Evolutionary conservation across 495 filamentous ascomycete species (phyloP), one percentile per base, ranked within the genome.

Genomic region (Oidiodendron maius): DNA sequence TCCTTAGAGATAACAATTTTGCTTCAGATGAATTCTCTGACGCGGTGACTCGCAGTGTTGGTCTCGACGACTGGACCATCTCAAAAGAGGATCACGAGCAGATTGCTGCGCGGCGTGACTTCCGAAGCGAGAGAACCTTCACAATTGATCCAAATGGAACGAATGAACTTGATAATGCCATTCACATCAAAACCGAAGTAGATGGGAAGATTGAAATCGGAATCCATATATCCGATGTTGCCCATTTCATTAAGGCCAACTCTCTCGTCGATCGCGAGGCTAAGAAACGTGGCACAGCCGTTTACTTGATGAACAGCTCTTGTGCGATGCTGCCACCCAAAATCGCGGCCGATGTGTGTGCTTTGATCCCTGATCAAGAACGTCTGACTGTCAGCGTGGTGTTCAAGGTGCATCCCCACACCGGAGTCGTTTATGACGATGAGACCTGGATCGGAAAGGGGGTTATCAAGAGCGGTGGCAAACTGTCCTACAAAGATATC

Each of bases 1-100:
- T 98, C 20, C 82, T 98, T 34, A 83, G 93, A 38, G 93, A 98
- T 66, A 98, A 98, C 75, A 98, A 98, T 71, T 98, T 98, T 60
- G 84, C 87, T 5, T 89, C 91, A 0, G 93, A 98, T 59, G 94
- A 98, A 53, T 98, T 98, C 65, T 91, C 89, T 6, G 93, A 97
- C 53, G 93, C 94, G 30, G 94, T 98, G 16, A 68, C 91, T 44
- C 89, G 91, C 63, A 96, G 85, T 64, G 86, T 97, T 53, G 87
- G 87, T 22, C 85, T 86, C 59, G 88, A 95, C 39, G 86, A 95
- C 50, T 97, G 91, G 91, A 80, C 88, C 5, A 69, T 96, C 47
- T 78, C 80, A 20, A 83, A 78, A 56, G 91, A 98, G 61, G 83
- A 83, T 42, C 87, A 93, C 57, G 79, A 82, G 35, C 73, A 76